A percentile compares a stretch with the other conserved stretches of the same genome.
Evolutionary conservation across 164 flowering plant genomes (phyloP).

Genomic region (Magnolia officinalis): DNA sequence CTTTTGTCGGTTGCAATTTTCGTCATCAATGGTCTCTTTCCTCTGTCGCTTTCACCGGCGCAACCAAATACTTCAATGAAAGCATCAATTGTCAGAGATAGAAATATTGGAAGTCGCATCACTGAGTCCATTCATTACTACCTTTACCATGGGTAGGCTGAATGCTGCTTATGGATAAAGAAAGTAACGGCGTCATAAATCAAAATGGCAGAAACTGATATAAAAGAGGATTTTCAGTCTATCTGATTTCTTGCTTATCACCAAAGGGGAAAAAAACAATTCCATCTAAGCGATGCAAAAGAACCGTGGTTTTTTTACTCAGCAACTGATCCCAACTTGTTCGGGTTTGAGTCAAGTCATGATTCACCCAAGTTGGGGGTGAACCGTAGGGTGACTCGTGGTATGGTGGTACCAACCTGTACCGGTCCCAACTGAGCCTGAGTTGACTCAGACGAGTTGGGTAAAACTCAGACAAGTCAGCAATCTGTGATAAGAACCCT

Average conservation of each 20-base stretch:
- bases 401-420: too few species aligned
- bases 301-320: too few species aligned
- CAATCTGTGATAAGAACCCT: too few species aligned
- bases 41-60: conserved; percentile 33
- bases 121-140: neutral
- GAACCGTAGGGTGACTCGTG: too few species aligned
- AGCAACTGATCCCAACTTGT: too few species aligned
- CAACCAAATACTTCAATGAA: conserved; percentile 31
- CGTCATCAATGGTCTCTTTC: conserved; percentile 83
- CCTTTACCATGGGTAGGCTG: neutral
- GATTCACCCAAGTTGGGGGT: too few species aligned
- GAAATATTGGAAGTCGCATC: neutral
- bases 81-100: conserved; percentile 19
- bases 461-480: too few species aligned
- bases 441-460: too few species aligned
- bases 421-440: too few species aligned
- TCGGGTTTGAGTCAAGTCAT: too few species aligned
- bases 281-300: neutral
- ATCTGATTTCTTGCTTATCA: neutral
- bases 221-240: neutral
- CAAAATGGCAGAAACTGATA: neutral
- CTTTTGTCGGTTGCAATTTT: conserved; percentile 96
- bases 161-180: neutral
- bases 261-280: neutral
- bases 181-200: neutral